Conservation (phyloP, 805 yeast species). For the Kodamaea fukazawae region DNA sequence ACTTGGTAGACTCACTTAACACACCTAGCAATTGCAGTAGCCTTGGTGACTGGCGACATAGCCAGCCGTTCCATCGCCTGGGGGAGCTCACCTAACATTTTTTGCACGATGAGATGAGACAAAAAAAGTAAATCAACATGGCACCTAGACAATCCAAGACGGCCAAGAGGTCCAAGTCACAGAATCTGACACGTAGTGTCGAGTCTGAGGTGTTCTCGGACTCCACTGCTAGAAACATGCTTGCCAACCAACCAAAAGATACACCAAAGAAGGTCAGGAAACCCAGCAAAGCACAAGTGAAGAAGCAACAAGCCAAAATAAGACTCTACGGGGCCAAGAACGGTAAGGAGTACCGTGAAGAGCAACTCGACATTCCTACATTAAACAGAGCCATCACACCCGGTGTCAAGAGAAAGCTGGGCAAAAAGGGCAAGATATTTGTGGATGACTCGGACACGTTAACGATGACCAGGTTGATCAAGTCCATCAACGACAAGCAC, state of each 20-base stretch:
- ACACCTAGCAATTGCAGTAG: no score
- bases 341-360: constrained; percentile 63
- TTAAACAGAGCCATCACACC: constrained; percentile 83
- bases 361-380: constrained; percentile 74
- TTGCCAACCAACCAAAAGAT: constrained; percentile 55
- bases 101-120: constrained; percentile 2
- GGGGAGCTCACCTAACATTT: no score
- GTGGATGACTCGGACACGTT: constrained; percentile 65
- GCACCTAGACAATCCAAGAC: constrained; percentile 60
- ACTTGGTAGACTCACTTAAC: no score
- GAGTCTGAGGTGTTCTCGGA: constrained; percentile 68
- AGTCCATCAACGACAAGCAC: constrained; percentile 75
- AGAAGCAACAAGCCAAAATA: constrained; percentile 63
- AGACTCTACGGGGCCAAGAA: constrained; percentile 66
- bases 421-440: constrained; percentile 86
- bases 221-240: constrained; percentile 63
- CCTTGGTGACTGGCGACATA: no score
- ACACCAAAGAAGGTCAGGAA: constrained; percentile 56
- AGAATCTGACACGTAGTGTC: constrained; percentile 53
- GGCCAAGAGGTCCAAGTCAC: constrained; percentile 52
- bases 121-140: constrained; percentile 29
- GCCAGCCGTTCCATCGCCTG: no score
- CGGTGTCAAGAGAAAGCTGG: constrained; percentile 71
- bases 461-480: constrained; percentile 65
- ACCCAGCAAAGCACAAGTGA: constrained; percentile 50